Percentiles rank a stretch among this genome's conserved stretches.
These are phyloP conservation scores for Colletotrichum musicola DNA, from an alignment of 2,329 filamentous ascomycete species.

Conservation along the genomic window DNA sequence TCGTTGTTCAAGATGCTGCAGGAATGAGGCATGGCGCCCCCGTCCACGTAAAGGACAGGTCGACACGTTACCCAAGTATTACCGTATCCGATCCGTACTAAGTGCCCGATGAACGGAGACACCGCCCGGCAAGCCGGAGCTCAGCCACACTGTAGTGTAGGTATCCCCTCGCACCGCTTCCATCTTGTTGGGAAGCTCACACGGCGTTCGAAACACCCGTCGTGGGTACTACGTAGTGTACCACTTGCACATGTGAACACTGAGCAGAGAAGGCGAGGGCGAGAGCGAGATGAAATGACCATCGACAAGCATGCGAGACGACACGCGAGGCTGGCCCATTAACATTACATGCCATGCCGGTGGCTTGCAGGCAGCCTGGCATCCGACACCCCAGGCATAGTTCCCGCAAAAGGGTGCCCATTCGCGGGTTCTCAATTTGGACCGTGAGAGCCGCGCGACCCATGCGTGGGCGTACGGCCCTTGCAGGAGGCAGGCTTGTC, in stretches of 20 bases:
- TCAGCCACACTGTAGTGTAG: constrained; percentile 36
- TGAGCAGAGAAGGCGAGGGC: constrained; percentile 12
- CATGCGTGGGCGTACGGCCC: constrained; percentile 27
- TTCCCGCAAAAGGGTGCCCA: constrained; percentile 25
- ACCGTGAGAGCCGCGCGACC: constrained; percentile 34
- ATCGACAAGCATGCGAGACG: constrained; percentile 1
- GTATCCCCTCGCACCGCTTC: constrained; percentile 11
- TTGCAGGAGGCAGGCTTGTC: constrained; percentile 26
- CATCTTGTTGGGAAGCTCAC: constrained; percentile 13
- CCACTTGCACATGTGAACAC: not conserved
- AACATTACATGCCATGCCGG: constrained; percentile 3
- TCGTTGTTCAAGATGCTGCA: not conserved
- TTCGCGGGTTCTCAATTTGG: constrained; percentile 37
- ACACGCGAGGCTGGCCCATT: constrained; percentile 20
- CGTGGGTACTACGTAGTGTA: not conserved
- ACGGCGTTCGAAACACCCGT: constrained; percentile 7
- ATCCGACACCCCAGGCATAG: constrained; percentile 23
- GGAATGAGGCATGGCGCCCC: constrained; percentile 10
- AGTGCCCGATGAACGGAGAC: constrained; percentile 34
- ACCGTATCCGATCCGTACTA: constrained; percentile 20
- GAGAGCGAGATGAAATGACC: constrained; percentile 12
- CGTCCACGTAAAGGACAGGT: constrained; percentile 18
- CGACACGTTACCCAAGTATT: constrained; percentile 8
- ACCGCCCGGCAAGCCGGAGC: constrained; percentile 33
- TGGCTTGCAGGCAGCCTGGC: constrained; percentile 6